Evolutionary conservation across 164 flowering plant species (phyloP).

Genomic region (Sextonia rubra): DNA sequence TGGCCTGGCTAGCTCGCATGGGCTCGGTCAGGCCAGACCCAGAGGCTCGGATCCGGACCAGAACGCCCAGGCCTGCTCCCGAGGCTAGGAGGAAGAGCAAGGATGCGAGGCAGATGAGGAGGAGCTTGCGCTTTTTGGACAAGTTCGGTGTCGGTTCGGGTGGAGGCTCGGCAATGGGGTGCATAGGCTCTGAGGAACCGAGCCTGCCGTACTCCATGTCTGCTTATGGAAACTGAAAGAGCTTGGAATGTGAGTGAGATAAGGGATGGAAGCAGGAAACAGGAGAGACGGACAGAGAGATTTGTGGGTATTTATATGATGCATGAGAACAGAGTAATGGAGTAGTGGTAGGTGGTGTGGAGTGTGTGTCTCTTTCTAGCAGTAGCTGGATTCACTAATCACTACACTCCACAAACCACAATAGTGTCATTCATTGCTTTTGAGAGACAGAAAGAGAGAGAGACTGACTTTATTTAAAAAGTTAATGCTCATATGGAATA

Average conservation of each 20-base stretch:
- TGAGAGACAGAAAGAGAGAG: not conserved
- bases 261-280: not conserved
- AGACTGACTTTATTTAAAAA: not conserved
- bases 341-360: constrained; percentile 20
- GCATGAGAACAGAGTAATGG: not conserved
- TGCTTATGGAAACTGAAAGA: not conserved
- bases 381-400: constrained; percentile 24
- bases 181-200: constrained; percentile 27
- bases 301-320: not conserved
- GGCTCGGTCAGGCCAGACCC: constrained; percentile 7
- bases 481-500: not conserved
- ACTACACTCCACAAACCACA: too few relatives aligned
- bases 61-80: constrained; percentile 41
- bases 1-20: constrained; percentile 58
- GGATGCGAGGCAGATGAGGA: constrained; percentile 35
- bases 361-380: constrained; percentile 13
- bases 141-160: not conserved
- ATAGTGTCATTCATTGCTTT: too few relatives aligned
- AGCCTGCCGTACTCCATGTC: constrained; percentile 57
- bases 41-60: constrained; percentile 27
- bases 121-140: constrained; percentile 28
- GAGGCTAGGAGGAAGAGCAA: constrained; percentile 40
- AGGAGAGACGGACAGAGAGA: not conserved
- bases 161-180: constrained; percentile 3
- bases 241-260: not conserved